A percentile compares a stretch with the other conserved stretches of the same genome.
Evolutionary conservation across 176 grass and related monocot species (phyloP).

Genomic region (Oryza punctata): DNA sequence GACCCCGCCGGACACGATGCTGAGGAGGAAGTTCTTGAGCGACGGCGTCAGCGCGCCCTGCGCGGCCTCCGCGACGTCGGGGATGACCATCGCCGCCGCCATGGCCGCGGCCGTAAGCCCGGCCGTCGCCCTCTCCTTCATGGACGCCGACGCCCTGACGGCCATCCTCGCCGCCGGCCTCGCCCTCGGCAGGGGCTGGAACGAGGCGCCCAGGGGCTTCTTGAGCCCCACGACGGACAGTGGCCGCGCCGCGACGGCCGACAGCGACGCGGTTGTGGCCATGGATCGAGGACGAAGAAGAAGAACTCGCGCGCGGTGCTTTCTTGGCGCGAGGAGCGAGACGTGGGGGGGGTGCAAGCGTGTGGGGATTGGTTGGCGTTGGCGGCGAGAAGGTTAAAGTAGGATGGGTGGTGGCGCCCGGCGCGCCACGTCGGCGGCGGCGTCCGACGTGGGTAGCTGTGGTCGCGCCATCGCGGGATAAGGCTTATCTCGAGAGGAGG

Average conservation of each 20-base stretch:
- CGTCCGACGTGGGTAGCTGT: constrained; percentile 47
- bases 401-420: constrained; percentile 31
- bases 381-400: constrained; percentile 45
- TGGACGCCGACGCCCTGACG: constrained; percentile 46
- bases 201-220: constrained; percentile 23
- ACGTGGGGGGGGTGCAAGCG: background rate
- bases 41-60: constrained; percentile 48
- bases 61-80: constrained; percentile 60
- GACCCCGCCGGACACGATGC: constrained; percentile 69
- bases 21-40: constrained; percentile 76
- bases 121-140: constrained; percentile 50
- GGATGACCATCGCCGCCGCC: constrained; percentile 48
- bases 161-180: constrained; percentile 44
- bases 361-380: constrained; percentile 18
- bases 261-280: constrained; percentile 49
- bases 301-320: background rate
- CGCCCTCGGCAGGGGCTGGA: constrained; percentile 33
- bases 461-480: constrained; percentile 48
- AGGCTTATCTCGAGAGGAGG: constrained; percentile 42
- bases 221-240: constrained; percentile 40
- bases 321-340: background rate
- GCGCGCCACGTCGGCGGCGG: constrained; percentile 38
- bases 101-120: constrained; percentile 54
- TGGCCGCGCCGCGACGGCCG: constrained; percentile 36
- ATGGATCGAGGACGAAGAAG: background rate